Conservation (phyloP, 495 filamentous ascomycete species). For the Clohesyomyces aquaticus region DNA sequence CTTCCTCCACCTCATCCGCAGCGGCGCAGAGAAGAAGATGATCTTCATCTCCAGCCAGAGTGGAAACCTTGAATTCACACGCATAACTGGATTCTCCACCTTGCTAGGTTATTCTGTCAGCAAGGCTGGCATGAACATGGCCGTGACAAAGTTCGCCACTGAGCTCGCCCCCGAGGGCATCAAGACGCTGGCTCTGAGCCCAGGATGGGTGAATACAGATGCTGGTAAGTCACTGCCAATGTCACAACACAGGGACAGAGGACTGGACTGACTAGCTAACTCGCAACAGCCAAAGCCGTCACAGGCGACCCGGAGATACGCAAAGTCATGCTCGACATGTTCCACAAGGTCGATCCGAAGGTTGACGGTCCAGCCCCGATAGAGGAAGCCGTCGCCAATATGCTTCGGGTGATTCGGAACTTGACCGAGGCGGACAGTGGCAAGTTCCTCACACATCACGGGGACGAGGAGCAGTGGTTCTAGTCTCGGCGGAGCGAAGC, state of each 20-base stretch:
- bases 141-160: slow-evolving; percentile 26
- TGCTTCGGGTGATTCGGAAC: slow-evolving; percentile 23
- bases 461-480: slow-evolving; percentile 20
- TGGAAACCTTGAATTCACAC: slow-evolving; percentile 28
- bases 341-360: slow-evolving; percentile 27
- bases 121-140: slow-evolving; percentile 35
- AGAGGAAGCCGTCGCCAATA: slow-evolving; percentile 24
- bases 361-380: slow-evolving; percentile 19
- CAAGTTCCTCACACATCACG: slow-evolving; percentile 27
- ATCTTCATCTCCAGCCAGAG: slow-evolving; percentile 22
- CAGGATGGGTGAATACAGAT: slow-evolving; percentile 36
- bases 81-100: slow-evolving; percentile 19
- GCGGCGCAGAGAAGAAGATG: slow-evolving; percentile 35
- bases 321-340: slow-evolving; percentile 20
- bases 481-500: no score
- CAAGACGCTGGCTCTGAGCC: slow-evolving; percentile 31
- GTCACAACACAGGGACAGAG: slow-evolving; percentile 15
- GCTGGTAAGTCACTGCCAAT: slow-evolving; percentile 33
- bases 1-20: slow-evolving; percentile 36
- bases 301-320: slow-evolving; percentile 26
- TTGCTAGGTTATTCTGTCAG: slow-evolving; percentile 30
- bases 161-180: slow-evolving; percentile 33
- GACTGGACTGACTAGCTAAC: no score
- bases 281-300: slow-evolving; percentile 26
- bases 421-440: slow-evolving; percentile 28